Evolutionary conservation across 305 asterid genomes (phyloP).

Genomic region (Solanum hybrid): DNA sequence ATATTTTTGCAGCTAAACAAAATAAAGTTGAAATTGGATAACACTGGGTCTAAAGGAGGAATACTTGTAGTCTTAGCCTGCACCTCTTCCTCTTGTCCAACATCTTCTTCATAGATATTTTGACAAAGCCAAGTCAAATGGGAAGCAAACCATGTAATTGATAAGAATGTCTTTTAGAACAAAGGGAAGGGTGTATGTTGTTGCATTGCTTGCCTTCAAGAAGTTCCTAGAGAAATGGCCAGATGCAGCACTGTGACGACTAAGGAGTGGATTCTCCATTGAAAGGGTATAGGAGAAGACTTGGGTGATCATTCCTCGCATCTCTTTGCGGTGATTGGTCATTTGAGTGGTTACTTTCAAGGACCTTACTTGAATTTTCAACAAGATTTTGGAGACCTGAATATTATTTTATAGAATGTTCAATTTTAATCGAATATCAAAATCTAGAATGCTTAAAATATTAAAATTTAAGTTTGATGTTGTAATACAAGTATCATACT

Average conservation of each 20-base stretch:
- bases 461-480: background rate
- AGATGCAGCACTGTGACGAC: background rate
- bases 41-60: no score
- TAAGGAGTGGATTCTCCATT: background rate
- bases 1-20: background rate
- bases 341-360: no score
- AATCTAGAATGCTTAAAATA: background rate
- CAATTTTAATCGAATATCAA: background rate
- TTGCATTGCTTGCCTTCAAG: background rate
- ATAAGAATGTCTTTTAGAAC: background rate
- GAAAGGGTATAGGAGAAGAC: background rate
- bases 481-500: background rate
- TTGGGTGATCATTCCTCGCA: background rate
- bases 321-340: no score
- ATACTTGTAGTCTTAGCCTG: no score
- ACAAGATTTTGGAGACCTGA: background rate
- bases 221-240: background rate
- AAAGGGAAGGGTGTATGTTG: background rate
- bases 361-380: background rate
- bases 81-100: no score
- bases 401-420: background rate
- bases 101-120: background rate
- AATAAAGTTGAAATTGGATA: background rate
- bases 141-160: background rate
- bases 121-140: background rate